A percentile compares a stretch with the other conserved stretches of the same genome.
Evolutionary conservation across 768 basidiomycete genomes (phyloP).

Genomic region (Amyloporia xantha): DNA sequence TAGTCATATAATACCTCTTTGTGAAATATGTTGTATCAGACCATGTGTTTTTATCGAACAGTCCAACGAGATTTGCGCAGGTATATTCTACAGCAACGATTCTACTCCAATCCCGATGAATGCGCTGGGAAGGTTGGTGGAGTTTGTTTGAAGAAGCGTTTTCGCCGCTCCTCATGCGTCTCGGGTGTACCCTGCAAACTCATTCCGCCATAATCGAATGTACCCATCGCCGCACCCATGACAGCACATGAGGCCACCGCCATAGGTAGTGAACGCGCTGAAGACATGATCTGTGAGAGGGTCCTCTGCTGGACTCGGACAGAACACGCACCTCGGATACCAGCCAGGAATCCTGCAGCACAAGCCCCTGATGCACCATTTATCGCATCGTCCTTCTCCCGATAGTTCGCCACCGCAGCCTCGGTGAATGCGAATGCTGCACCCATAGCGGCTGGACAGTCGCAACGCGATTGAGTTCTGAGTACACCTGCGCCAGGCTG

Average conservation of each 20-base stretch:
- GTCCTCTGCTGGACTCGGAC: background rate
- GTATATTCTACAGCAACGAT: background rate
- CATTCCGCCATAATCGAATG: conserved; percentile 74
- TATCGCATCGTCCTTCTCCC: conserved; percentile 69
- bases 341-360: conserved; percentile 89
- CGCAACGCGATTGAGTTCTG: background rate
- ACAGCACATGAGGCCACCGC: conserved; percentile 74
- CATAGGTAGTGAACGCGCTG: conserved; percentile 80
- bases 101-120: conserved; percentile 23
- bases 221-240: conserved; percentile 74
- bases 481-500: background rate
- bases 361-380: conserved; percentile 86
- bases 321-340: conserved; percentile 59
- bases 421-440: conserved; percentile 82
- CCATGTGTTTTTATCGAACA: too few species aligned
- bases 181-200: conserved; percentile 41
- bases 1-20: too few species aligned
- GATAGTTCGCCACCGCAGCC: conserved; percentile 71
- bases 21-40: too few species aligned
- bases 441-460: conserved; percentile 76
- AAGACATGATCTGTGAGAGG: conserved; percentile 13
- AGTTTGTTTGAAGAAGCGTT: conserved; percentile 76
- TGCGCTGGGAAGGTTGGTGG: conserved; percentile 37
- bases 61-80: too few species aligned
- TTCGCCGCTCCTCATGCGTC: conserved; percentile 61